Percentiles rank a stretch among this genome's conserved stretches.
Evolutionary conservation across 352 stramenopile genomes (phyloP).

Genomic region (Lagenidium sp.): DNA sequence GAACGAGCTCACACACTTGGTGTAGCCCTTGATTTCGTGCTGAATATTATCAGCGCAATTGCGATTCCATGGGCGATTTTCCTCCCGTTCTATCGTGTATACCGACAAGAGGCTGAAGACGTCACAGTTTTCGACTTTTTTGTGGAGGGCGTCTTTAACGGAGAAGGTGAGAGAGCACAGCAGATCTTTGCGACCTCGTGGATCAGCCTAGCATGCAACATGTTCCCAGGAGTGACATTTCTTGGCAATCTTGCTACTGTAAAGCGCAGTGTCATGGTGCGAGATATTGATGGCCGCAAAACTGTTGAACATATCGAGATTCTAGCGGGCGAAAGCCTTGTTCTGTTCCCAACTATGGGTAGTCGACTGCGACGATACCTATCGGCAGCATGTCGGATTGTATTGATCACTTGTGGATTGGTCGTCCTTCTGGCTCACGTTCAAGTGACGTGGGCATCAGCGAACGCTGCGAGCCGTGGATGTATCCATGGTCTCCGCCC

Average conservation of each 20-base stretch:
- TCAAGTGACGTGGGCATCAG: neutral
- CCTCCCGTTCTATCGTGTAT: too few species aligned
- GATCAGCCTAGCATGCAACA: neutral
- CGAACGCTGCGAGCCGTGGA: neutral
- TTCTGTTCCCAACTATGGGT: neutral
- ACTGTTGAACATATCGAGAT: too few species aligned
- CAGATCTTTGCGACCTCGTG: neutral
- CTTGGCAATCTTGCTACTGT: neutral
- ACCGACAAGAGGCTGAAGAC: too few species aligned
- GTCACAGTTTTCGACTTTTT: too few species aligned
- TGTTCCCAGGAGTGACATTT: conserved; percentile 1
- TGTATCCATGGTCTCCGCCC: neutral
- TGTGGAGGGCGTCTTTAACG: too few species aligned
- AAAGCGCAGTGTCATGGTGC: neutral
- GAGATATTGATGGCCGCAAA: too few species aligned
- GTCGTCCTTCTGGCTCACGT: conserved; percentile 1
- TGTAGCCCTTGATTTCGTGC: too few species aligned
- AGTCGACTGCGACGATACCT: neutral
- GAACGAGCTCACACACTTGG: too few species aligned
- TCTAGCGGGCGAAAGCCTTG: neutral
- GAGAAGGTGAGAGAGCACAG: too few species aligned
- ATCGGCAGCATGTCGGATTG: neutral
- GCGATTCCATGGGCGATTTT: too few species aligned
- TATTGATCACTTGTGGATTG: neutral
- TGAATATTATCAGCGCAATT: too few species aligned